Evolutionary conservation across 1,284 basidiomycete genomes (phyloP).

Genomic region (Inonotus obliquus): DNA sequence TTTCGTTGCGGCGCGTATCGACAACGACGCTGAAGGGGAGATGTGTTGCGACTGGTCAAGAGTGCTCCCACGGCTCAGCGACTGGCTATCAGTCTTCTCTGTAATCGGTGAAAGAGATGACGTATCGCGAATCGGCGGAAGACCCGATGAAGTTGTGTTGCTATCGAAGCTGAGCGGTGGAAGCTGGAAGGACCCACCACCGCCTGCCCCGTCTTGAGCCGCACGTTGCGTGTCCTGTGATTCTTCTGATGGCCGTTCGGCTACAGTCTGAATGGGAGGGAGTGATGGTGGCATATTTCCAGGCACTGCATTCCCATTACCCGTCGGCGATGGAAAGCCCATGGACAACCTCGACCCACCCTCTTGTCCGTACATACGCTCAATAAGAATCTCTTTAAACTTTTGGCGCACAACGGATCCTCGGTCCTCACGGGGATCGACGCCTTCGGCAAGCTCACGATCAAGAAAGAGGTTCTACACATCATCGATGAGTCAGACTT

Average conservation of each 20-base stretch:
- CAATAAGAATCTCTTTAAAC: slow-evolving; percentile 59
- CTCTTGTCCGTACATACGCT: slow-evolving; percentile 52
- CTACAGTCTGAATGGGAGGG: slow-evolving; percentile 12
- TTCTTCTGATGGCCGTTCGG: slow-evolving; percentile 15
- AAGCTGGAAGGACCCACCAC: slow-evolving; percentile 25
- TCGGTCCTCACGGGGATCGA: slow-evolving; percentile 77
- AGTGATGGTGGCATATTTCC: slow-evolving; percentile 9
- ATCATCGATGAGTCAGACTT: slow-evolving; percentile 2
- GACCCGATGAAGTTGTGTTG: slow-evolving; percentile 22
- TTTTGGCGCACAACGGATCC: slow-evolving; percentile 65
- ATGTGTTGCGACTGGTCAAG: slow-evolving; percentile 6
- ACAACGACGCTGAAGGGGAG: background rate
- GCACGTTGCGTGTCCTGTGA: slow-evolving; percentile 15
- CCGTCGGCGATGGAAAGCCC: slow-evolving; percentile 1
- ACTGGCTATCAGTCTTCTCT: slow-evolving; percentile 13
- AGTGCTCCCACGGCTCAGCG: slow-evolving; percentile 8
- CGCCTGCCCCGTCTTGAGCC: background rate
- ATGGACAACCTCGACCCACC: slow-evolving; percentile 14
- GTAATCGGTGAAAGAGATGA: slow-evolving; percentile 22
- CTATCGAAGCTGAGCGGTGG: slow-evolving; percentile 33
- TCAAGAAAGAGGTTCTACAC: slow-evolving; percentile 82
- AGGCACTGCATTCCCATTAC: background rate
- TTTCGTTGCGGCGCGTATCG: background rate
- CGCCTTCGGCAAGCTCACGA: slow-evolving; percentile 72
- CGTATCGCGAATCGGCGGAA: slow-evolving; percentile 23